Evolutionary conservation across 2,329 filamentous ascomycete genomes (phyloP).

Genomic region (Cladosporium sp.): DNA sequence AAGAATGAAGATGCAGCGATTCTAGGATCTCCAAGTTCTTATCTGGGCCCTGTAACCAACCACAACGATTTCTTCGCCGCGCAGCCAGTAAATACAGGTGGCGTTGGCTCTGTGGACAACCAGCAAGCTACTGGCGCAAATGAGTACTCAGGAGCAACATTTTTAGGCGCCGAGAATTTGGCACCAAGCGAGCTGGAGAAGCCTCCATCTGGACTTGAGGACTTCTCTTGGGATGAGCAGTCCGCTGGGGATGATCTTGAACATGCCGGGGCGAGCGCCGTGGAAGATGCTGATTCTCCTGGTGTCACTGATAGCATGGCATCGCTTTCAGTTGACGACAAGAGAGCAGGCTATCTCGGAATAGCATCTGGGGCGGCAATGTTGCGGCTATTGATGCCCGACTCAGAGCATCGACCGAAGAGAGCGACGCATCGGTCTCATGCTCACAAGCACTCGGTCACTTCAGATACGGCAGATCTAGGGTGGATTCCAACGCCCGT

Average conservation of each 20-base stretch:
- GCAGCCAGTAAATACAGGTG: neutral
- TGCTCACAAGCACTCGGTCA: slow-evolving; percentile 1
- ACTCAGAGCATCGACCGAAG: slow-evolving; percentile 23
- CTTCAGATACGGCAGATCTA: slow-evolving; percentile 16
- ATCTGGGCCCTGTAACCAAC: too few species aligned
- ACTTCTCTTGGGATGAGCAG: slow-evolving; percentile 37
- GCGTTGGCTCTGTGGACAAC: neutral
- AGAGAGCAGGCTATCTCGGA: slow-evolving; percentile 50
- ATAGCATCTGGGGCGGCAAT: slow-evolving; percentile 51
- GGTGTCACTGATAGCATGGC: slow-evolving; percentile 38
- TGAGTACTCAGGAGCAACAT: neutral
- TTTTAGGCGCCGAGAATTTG: neutral
- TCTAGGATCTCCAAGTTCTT: neutral
- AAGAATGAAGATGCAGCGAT: neutral
- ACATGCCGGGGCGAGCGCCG: neutral
- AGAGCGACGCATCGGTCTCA: slow-evolving; percentile 6
- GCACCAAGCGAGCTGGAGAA: slow-evolving; percentile 27
- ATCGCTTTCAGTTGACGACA: slow-evolving; percentile 36
- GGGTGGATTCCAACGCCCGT: slow-evolving; percentile 31
- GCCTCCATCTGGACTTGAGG: slow-evolving; percentile 30
- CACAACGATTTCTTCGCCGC: neutral
- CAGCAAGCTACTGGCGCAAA: neutral
- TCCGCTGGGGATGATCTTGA: slow-evolving; percentile 21
- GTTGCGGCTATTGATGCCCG: slow-evolving; percentile 39
- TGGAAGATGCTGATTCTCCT: slow-evolving; percentile 24